phyloP scores from a whole-genome alignment of 2,329 filamentous ascomycete species.

The Fusarium keratoplasticum region DNA sequence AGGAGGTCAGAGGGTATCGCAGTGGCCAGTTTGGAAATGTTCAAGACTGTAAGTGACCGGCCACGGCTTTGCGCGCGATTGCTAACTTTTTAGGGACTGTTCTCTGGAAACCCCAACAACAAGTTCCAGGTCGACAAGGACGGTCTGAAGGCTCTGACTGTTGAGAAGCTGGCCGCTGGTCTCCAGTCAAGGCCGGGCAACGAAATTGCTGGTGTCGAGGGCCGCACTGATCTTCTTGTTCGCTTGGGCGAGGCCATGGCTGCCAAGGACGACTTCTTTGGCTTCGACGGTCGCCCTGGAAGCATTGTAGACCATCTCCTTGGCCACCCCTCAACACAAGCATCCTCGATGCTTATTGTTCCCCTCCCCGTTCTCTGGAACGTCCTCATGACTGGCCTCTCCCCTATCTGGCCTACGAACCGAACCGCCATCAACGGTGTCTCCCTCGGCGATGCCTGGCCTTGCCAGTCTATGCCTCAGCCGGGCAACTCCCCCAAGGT shows the following conservation, averaged over 20 bases:
- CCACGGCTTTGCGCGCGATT: background rate
- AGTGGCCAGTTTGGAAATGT: conserved; percentile 85
- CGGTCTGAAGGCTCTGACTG: conserved; percentile 79
- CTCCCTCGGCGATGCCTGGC: conserved; percentile 94
- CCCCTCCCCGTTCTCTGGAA: conserved; percentile 90
- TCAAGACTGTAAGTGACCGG: conserved; percentile 72
- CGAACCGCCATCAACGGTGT: conserved; percentile 89
- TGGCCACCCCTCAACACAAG: conserved; percentile 88
- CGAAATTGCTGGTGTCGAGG: conserved; percentile 85
- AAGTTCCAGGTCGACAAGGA: conserved; percentile 91
- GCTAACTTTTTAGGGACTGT: conserved; percentile 70
- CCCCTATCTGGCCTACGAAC: conserved; percentile 88
- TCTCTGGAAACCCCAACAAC: conserved; percentile 84
- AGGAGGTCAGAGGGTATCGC: conserved; percentile 89
- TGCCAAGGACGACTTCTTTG: conserved; percentile 85
- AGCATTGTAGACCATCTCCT: conserved; percentile 98
- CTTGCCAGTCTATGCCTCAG: conserved; percentile 82
- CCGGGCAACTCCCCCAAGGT: conserved; percentile 56
- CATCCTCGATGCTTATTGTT: conserved; percentile 88
- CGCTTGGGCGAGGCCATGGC: conserved; percentile 79
- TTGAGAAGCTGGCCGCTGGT: conserved; percentile 80
- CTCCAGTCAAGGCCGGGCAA: conserved; percentile 87
- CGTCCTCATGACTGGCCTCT: conserved; percentile 87
- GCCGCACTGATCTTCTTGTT: conserved; percentile 82
- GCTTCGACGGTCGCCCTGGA: conserved; percentile 84